Conservation (phyloP, 495 filamentous ascomycete genomes). For the Lasiosphaeriaceae sp. region DNA sequence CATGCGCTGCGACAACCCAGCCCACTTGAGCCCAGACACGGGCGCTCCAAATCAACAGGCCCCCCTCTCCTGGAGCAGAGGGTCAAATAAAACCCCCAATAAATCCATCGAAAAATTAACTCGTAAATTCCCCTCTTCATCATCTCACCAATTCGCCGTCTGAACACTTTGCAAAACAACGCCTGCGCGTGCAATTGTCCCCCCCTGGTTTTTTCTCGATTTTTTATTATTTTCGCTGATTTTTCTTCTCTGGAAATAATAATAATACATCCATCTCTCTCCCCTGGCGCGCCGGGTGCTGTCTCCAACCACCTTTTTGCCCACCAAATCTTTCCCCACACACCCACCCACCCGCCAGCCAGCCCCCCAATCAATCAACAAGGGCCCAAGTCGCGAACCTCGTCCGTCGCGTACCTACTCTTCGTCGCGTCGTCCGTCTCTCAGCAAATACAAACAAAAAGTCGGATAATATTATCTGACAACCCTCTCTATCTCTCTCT, state of each 20-base stretch:
- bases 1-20: not conserved
- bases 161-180: not conserved
- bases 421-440: not conserved
- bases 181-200: not conserved
- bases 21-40: not conserved
- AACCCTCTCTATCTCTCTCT: no score
- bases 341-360: no score
- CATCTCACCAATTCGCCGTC: not conserved
- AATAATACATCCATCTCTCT: not conserved
- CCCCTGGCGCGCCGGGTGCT: no score
- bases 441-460: not conserved
- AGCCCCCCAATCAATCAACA: not conserved
- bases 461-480: conserved; percentile 1
- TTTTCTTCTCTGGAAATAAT: conserved; percentile 2
- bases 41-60: not conserved
- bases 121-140: not conserved
- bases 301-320: not conserved
- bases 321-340: not conserved
- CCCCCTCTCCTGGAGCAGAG: not conserved
- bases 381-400: not conserved
- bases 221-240: not conserved
- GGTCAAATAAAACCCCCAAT: not conserved
- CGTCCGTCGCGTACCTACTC: not conserved
- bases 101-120: not conserved
- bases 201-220: not conserved